Conservation (phyloP, 1,139 yeast species). For the Lodderomyces orthopsilosis region DNA sequence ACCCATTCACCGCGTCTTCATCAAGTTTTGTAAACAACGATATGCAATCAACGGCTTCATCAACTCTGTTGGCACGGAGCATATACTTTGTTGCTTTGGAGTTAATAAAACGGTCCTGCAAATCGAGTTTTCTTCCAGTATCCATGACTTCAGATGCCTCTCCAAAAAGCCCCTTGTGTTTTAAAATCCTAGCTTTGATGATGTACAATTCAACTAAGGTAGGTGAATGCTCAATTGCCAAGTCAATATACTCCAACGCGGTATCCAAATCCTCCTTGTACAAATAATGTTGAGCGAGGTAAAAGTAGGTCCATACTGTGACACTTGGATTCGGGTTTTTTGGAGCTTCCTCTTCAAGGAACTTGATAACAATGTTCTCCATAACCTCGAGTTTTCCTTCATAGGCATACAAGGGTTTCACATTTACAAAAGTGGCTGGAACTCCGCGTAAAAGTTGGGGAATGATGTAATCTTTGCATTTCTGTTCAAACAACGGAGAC, state of each 20-base stretch:
- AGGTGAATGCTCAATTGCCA: slow-evolving; percentile 73
- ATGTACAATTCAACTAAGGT: slow-evolving; percentile 80
- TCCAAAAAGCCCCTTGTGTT: slow-evolving; percentile 59
- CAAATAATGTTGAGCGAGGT: slow-evolving; percentile 77
- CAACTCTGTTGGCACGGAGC: slow-evolving; percentile 74
- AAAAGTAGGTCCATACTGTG: slow-evolving; percentile 74
- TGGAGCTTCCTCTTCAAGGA: slow-evolving; percentile 30
- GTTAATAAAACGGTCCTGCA: slow-evolving; percentile 89
- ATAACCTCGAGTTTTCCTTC: slow-evolving; percentile 46
- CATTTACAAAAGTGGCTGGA: slow-evolving; percentile 85
- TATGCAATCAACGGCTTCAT: slow-evolving; percentile 71
- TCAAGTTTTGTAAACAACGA: slow-evolving; percentile 86
- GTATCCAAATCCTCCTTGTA: slow-evolving; percentile 47
- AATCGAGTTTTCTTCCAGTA: slow-evolving; percentile 71
- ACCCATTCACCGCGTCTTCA: slow-evolving; percentile 67
- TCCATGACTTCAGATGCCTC: slow-evolving; percentile 69
- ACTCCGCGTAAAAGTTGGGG: slow-evolving; percentile 74
- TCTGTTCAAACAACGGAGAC: slow-evolving; percentile 43
- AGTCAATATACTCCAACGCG: slow-evolving; percentile 58
- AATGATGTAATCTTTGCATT: slow-evolving; percentile 51
- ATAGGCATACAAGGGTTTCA: slow-evolving; percentile 73
- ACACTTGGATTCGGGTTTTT: slow-evolving; percentile 45
- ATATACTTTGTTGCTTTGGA: slow-evolving; percentile 84
- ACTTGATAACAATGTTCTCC: slow-evolving; percentile 53
- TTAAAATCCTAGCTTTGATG: slow-evolving; percentile 75